Base-by-base conservation (phyloP, 2,329 filamentous ascomycete genomes). In the Ophiocordyceps camponoti-rufipedis region DNA sequence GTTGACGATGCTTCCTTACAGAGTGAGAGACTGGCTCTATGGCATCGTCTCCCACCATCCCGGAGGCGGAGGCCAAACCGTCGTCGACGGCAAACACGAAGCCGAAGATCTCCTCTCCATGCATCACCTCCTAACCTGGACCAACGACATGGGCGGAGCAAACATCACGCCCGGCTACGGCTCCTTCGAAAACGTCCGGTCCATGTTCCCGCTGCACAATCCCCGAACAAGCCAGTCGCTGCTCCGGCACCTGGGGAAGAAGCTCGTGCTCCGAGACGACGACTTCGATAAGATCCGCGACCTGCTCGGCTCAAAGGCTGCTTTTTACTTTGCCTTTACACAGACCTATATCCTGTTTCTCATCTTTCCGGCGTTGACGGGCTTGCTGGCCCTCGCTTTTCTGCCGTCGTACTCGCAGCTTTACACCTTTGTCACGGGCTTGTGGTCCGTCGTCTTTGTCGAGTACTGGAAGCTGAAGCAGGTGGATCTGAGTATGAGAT, bases 301-400 rank as follows among this genome's bases (percentile, higher is more conserved):
- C 48, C 59, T 78, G 4, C 75, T 79, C 53, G 80, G 79, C 9
- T 67, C 78, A 49, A 78, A 80, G 71, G 75, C 85, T 45, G 83
- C 80, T 3, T 87, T 83, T 55, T 88, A 88, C 61, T 88, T 85
- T 56, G 82, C 82, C n/a, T 88, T 87, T 53, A 80, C 83, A 23
- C 82, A 87, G 54, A 76, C 74, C 13, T 88, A 88, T 56, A 80
- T 83, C 48, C 64, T 72, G 33, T 85, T 86, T 54, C 66, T 88
- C 16, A 62, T 76, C 4, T 80, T 85, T 45, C 82, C 82, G 0
- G 80, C 83, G 8, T 66, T 67, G 2, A 78, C 82, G 28, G 84
- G 83, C 1, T 60, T 80, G n/a, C 58, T 75, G 1, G 74, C 78
- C 13, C 87, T 81, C 80, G 59, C 78, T 2, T 71, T 82, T 48